phyloP scores from a whole-genome alignment of 2,329 filamentous ascomycete genomes.

The Aspergillus clavatus region DNA sequence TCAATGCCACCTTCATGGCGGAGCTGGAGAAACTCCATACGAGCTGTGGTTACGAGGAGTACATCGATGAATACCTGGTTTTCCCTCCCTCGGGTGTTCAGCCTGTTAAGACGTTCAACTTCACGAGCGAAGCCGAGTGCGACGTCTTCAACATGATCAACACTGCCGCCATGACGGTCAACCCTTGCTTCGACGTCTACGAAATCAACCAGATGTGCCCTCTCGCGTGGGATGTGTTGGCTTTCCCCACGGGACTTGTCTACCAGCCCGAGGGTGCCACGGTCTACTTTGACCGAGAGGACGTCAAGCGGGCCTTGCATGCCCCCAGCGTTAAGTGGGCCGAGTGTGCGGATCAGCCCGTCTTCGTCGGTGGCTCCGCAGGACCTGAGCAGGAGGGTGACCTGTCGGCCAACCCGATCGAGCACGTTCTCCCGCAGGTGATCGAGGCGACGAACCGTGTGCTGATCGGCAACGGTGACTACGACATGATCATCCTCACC shows the following conservation, averaged over 20 bases:
- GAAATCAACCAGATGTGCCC: slow-evolving; percentile 69
- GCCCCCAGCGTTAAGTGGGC: slow-evolving; percentile 39
- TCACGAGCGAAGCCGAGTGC: slow-evolving; percentile 47
- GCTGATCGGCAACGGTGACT: slow-evolving; percentile 67
- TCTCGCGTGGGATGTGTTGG: slow-evolving; percentile 62
- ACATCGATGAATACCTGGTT: slow-evolving; percentile 49
- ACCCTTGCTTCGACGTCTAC: slow-evolving; percentile 79
- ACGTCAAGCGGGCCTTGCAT: slow-evolving; percentile 66
- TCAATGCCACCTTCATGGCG: slow-evolving; percentile 42
- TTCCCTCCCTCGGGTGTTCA: slow-evolving; percentile 44
- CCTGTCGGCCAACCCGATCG: slow-evolving; percentile 49
- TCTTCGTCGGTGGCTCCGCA: slow-evolving; percentile 44
- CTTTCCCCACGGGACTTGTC: slow-evolving; percentile 49
- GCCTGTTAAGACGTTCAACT: slow-evolving; percentile 56
- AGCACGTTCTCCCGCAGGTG: slow-evolving; percentile 43
- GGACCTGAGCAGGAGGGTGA: slow-evolving; percentile 34
- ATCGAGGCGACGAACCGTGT: slow-evolving; percentile 60
- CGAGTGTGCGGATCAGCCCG: slow-evolving; percentile 34
- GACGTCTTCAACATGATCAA: slow-evolving; percentile 54
- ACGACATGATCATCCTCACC: slow-evolving; percentile 66
- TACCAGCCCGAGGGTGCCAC: slow-evolving; percentile 60
- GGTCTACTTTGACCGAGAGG: slow-evolving; percentile 66
- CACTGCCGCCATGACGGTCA: slow-evolving; percentile 51
- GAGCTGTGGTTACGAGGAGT: slow-evolving; percentile 45
- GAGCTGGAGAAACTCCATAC: slow-evolving; percentile 39